Evolutionary conservation across 768 basidiomycete species (phyloP), one percentile per base, ranked within the genome.

Genomic region (Pluteus cervinus): DNA sequence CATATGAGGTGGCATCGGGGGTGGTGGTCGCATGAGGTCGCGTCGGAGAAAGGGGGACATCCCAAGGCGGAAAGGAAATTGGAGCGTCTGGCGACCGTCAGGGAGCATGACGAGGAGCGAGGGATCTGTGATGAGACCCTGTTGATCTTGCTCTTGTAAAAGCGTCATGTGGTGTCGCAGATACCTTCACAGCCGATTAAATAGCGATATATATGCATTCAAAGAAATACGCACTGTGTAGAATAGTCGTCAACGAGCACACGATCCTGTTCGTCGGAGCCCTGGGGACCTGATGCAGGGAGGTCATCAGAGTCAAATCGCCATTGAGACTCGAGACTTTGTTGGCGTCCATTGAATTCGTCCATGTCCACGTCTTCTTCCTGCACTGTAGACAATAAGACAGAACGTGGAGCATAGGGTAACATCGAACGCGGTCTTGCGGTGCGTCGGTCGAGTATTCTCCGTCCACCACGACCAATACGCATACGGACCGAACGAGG

Each of bases 401-500:
- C 39, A 6, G 58, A 47, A 1, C 60, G 58, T 2, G 61, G 1
- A 44, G 50, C 17, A 37, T 33, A 2, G 45, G 42, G 25, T 16
- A 45, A 26, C 21, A 55, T 44, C 11, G 48, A 36, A 54, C 56
- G 44, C 52, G 52, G 45, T 11, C 30, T 37, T 29, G 59, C 47
- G 40, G 64, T 57, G 10, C 81, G 75, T 33, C 94, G 75, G 60
- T 96, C 91, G 12, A 94, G 48, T 44, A 79, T 65, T 10, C 81
- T 54, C 20, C 87, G 75, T 3, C 93, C 93, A 23, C 86, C 87
- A 38, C 94, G 86, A 1, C 91, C 91, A 40, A 73, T 58, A 7
- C 94, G 83, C 33, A 83, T 50, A 43, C 93, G 85, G 39, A 90
- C 66, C 2, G 77, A 65, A 8, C 71, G 71, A 12, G 59, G 47